A percentile compares a stretch with the other conserved stretches of the same genome.
Evolutionary conservation across 768 basidiomycete species (phyloP).

Genomic region (Naganishia vaughanmartiniae): DNA sequence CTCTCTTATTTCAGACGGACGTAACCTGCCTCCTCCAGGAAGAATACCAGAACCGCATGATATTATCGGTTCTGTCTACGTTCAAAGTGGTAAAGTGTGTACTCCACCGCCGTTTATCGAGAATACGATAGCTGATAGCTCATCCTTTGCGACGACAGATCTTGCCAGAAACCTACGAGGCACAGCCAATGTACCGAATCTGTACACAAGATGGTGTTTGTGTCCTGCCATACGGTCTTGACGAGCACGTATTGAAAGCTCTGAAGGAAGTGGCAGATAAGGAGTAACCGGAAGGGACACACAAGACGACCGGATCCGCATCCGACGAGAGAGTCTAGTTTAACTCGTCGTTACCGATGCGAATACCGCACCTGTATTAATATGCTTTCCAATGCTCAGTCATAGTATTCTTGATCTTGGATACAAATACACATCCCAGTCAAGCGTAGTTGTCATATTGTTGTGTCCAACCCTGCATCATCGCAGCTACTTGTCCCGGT

Average conservation of each 20-base stretch:
- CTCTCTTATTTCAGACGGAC: conserved; percentile 36
- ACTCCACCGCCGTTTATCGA: neutral
- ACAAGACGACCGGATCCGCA: neutral
- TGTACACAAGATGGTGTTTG: conserved; percentile 46
- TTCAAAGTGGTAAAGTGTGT: conserved; percentile 46
- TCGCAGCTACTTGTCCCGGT: neutral
- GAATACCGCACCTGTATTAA: no score
- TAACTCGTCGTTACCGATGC: neutral
- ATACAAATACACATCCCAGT: neutral
- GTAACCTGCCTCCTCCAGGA: conserved; percentile 48
- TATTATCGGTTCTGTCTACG: conserved; percentile 50
- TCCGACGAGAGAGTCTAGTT: neutral
- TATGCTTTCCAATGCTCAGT: neutral
- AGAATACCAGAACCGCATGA: conserved; percentile 51
- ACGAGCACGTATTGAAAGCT: conserved; percentile 39
- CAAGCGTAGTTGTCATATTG: neutral
- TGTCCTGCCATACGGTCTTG: conserved; percentile 46
- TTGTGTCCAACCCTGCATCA: neutral
- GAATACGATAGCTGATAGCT: neutral
- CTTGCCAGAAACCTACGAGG: conserved; percentile 46
- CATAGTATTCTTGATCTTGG: neutral
- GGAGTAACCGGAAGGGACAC: neutral
- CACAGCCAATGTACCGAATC: conserved; percentile 47
- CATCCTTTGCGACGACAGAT: conserved; percentile 34
- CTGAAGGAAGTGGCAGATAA: conserved; percentile 7